Conservation (phyloP, 2,329 filamentous ascomycete species). For the Phaeosphaeriaceae sp. region DNA sequence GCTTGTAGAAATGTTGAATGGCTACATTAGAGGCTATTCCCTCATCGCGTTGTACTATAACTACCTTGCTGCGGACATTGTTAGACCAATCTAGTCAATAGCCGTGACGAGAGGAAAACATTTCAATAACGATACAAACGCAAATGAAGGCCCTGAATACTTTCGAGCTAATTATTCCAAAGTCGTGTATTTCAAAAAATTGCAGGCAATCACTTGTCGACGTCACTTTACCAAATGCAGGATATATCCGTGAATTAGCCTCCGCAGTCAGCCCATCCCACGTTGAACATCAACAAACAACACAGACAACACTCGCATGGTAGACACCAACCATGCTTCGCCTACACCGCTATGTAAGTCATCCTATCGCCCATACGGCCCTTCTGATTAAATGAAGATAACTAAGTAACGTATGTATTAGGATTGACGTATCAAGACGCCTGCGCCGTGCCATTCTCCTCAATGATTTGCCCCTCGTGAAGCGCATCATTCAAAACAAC, state of each 20-base stretch:
- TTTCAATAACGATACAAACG: too few relatives aligned
- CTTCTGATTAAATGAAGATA: too few relatives aligned
- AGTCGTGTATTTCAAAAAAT: too few relatives aligned
- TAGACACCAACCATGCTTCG: slow-evolving; percentile 29
- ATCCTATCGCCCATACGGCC: background rate
- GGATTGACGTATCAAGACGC: slow-evolving; percentile 79
- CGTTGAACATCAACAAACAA: slow-evolving; percentile 10
- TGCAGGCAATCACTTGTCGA: background rate
- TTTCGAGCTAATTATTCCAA: too few relatives aligned
- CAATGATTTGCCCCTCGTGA: slow-evolving; percentile 74
- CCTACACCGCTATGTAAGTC: slow-evolving; percentile 30
- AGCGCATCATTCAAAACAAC: slow-evolving; percentile 77
- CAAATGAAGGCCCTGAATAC: too few relatives aligned
- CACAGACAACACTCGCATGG: slow-evolving; percentile 2
- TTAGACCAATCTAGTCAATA: slow-evolving; percentile 27
- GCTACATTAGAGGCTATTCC: background rate
- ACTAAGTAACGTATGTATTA: slow-evolving; percentile 40
- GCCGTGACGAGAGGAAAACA: slow-evolving; percentile 10
- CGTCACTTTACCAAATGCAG: slow-evolving; percentile 27
- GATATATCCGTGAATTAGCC: slow-evolving; percentile 32
- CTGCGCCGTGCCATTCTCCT: slow-evolving; percentile 81
- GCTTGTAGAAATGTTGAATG: slow-evolving; percentile 67
- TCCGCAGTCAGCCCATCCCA: slow-evolving; percentile 26
- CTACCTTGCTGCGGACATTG: slow-evolving; percentile 24
- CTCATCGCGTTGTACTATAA: slow-evolving; percentile 23